phyloP scores from a whole-genome alignment of 2,329 filamentous ascomycete species.

The Westerdykella sp. region DNA sequence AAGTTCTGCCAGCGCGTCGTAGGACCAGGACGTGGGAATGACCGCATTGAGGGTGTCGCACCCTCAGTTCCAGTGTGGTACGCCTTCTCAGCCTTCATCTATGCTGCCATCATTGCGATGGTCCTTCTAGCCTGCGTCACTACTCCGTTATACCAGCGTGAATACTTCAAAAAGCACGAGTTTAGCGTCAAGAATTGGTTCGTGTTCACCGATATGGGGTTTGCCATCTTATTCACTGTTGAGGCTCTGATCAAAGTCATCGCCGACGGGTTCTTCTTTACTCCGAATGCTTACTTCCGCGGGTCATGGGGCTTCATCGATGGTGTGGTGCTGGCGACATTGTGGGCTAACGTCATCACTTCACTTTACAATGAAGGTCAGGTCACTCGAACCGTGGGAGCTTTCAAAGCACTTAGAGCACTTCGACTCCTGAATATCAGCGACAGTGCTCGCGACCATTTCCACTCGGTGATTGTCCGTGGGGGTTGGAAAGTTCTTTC shows the following conservation, averaged over 20 bases:
- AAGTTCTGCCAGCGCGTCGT: constrained; percentile 83
- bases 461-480: constrained; percentile 91
- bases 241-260: constrained; percentile 90
- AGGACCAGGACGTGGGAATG: constrained; percentile 78
- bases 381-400: constrained; percentile 84
- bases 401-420: constrained; percentile 93
- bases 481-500: constrained; percentile 92
- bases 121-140: constrained; percentile 93
- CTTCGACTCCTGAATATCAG: constrained; percentile 89
- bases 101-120: constrained; percentile 92
- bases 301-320: constrained; percentile 98
- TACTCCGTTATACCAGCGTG: constrained; percentile 86
- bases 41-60: constrained; percentile 82
- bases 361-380: constrained; percentile 74
- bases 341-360: constrained; percentile 91
- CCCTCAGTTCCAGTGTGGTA: constrained; percentile 92
- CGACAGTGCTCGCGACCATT: constrained; percentile 90
- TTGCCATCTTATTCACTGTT: constrained; percentile 76
- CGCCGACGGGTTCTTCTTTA: constrained; percentile 93
- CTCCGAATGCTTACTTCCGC: constrained; percentile 92
- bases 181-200: constrained; percentile 78
- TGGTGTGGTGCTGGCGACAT: constrained; percentile 78
- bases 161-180: constrained; percentile 62
- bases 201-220: constrained; percentile 85
- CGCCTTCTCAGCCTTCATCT: constrained; percentile 86